Conservation (phyloP, 257 asterid genomes). For the Nicotiana sylvestris region DNA sequence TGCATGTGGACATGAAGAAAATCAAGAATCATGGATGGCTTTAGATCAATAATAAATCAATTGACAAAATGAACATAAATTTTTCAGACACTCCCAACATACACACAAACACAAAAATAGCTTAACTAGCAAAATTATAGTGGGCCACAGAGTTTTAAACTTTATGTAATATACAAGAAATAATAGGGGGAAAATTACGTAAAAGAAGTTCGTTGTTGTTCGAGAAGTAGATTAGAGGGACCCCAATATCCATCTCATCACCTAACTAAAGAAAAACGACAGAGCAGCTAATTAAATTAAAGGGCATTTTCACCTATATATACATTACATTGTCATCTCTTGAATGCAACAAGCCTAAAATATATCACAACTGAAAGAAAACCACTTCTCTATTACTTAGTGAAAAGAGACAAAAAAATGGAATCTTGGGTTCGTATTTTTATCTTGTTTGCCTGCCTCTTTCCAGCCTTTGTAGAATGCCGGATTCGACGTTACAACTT, state of each 20-base stretch:
- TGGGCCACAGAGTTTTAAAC: background rate
- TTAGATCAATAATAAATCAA: no score
- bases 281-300: conserved; percentile 18
- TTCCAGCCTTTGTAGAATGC: conserved; percentile 36
- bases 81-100: background rate
- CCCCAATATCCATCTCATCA: conserved; percentile 33
- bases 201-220: conserved; percentile 17
- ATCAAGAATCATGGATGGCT: no score
- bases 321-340: background rate
- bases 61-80: background rate
- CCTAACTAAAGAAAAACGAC: conserved; percentile 50
- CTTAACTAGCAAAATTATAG: background rate
- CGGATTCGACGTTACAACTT: conserved; percentile 54
- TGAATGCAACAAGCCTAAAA: background rate
- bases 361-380: background rate
- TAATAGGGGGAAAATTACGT: background rate
- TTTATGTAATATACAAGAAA: conserved; percentile 32
- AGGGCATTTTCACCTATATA: conserved; percentile 5
- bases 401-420: conserved; percentile 15
- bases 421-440: conserved; percentile 25
- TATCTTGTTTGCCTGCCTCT: conserved; percentile 33
- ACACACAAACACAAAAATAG: background rate
- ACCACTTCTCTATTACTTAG: background rate
- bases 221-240: background rate
- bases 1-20: no score